Evolutionary conservation across 2,329 filamentous ascomycete species (phyloP), one percentile per base, ranked within the genome.

Genomic region (Ophioceras dolichostomum): DNA sequence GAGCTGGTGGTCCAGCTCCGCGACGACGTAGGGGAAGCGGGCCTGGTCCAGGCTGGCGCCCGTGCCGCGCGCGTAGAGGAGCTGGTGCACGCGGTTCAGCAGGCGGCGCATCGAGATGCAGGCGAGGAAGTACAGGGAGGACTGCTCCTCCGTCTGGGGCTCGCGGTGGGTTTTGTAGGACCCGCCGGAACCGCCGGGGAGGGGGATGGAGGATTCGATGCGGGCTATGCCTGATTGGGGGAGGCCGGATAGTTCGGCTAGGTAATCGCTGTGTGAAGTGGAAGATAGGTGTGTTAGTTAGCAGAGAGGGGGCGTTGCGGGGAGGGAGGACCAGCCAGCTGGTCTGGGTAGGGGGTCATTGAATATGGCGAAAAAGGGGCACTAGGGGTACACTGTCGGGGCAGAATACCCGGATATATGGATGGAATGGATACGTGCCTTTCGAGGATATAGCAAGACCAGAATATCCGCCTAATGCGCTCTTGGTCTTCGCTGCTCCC

Each of bases 391-490:
- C n/a, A n/a, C n/a, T n/a, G n/a, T n/a, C n/a, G n/a, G n/a, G n/a
- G n/a, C n/a, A n/a, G n/a, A n/a, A n/a, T n/a, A n/a, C n/a, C n/a
- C n/a, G n/a, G n/a, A n/a, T n/a, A n/a, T n/a, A n/a, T n/a, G n/a
- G n/a, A n/a, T n/a, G n/a, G n/a, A 26, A 26, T 7, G 22, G 12
- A 26, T 26, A 26, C 26, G 6, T 28, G 62, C 65, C 64, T 68
- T 47, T 72, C 67, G 0, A 72, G 54, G 10, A 72, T 67, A 38
- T 70, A 71, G 39, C 67, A 70, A 0, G 68, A 64, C 67, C 67
- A 72, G 42, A 71, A 72, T 37, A 70, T 69, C 1, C 68, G 54
- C 12, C 62, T 53, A 1, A 68, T 60, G 3, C 67, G 62, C 44
- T 71, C 67, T 27, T 60, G 52, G 3, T 66, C 61, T 21, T 57